Percentiles rank a stretch among this genome's conserved stretches.
phyloP scores from a whole-genome alignment of 1,284 basidiomycete genomes.

The Pisolithus thermaeus region DNA sequence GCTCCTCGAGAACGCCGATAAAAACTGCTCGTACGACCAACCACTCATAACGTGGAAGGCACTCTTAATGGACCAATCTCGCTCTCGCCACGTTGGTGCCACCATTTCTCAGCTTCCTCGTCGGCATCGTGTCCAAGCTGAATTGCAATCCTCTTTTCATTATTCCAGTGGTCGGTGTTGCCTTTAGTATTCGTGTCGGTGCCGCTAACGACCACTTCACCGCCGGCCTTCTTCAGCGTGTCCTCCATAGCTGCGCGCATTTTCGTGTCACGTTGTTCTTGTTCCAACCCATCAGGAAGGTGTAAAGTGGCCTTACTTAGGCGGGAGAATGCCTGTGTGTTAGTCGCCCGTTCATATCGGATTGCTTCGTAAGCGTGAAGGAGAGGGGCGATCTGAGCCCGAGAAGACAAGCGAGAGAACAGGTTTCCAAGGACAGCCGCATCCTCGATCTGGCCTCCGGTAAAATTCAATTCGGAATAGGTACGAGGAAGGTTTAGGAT shows the following conservation, averaged over 20 bases:
- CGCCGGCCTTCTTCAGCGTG: conserved; percentile 25
- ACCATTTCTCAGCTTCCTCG: conserved; percentile 43
- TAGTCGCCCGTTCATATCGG: conserved; percentile 42
- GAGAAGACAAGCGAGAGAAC: conserved; percentile 41
- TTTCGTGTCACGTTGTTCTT: conserved; percentile 43
- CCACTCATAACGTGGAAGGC: conserved; percentile 5
- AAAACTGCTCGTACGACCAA: too few relatives aligned
- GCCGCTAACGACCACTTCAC: conserved; percentile 8
- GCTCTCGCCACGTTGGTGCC: conserved; percentile 26
- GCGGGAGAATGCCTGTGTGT: conserved; percentile 42
- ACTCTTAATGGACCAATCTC: conserved; percentile 2
- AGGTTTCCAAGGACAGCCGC: conserved; percentile 57
- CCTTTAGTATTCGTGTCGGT: too few relatives aligned
- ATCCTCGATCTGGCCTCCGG: conserved; percentile 46
- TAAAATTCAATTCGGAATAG: not conserved
- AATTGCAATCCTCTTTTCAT: conserved; percentile 34
- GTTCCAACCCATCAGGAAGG: conserved; percentile 48
- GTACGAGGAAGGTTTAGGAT: not conserved
- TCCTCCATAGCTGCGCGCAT: conserved; percentile 46
- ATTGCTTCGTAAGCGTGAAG: conserved; percentile 50
- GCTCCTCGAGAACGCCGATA: too few relatives aligned
- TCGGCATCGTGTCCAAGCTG: conserved; percentile 51
- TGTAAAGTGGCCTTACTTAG: conserved; percentile 51
- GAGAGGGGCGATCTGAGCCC: conserved; percentile 39
- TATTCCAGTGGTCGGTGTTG: conserved; percentile 26